A percentile compares a stretch with the other conserved stretches of the same genome.
phyloP scores from a whole-genome alignment of 306 rosid genomes.

The Ceratonia siliqua region DNA sequence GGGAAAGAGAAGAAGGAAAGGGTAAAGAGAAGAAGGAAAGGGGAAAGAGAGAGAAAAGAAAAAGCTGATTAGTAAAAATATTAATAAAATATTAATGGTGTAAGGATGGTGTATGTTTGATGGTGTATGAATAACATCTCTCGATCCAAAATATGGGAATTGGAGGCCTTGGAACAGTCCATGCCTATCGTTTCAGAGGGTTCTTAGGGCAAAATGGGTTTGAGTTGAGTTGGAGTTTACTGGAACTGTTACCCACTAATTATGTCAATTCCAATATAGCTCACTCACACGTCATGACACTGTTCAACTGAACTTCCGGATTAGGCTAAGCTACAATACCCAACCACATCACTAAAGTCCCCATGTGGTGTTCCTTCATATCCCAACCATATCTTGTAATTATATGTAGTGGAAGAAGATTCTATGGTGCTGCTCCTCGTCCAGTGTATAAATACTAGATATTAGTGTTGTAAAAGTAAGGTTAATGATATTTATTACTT shows the following conservation, averaged over 20 bases:
- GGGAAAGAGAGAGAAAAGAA: too few species aligned
- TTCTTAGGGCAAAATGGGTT: not conserved
- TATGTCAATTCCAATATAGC: conserved; percentile 20
- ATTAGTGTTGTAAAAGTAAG: too few species aligned
- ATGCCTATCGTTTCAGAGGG: conserved; percentile 13
- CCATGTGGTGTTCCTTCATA: conserved; percentile 43
- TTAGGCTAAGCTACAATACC: conserved; percentile 42
- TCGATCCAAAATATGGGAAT: too few species aligned
- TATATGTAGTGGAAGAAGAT: not conserved
- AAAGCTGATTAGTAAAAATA: too few species aligned
- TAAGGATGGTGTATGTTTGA: too few species aligned
- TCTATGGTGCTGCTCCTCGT: too few species aligned
- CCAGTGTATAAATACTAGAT: too few species aligned
- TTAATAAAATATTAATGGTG: too few species aligned
- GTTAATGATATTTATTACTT: too few species aligned
- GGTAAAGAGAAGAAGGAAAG: too few species aligned
- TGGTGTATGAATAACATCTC: too few species aligned
- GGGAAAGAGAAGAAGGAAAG: too few species aligned
- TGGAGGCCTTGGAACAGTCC: conserved; percentile 44
- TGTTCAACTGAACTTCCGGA: conserved; percentile 34
- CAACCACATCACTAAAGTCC: conserved; percentile 27
- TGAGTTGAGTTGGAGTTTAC: conserved; percentile 18
- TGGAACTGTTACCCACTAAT: conserved; percentile 40
- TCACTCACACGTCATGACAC: conserved; percentile 38
- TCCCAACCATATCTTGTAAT: conserved; percentile 43